Evolutionary conservation across 768 basidiomycete species (phyloP).

Genomic region (Boletus rubroflammeus): DNA sequence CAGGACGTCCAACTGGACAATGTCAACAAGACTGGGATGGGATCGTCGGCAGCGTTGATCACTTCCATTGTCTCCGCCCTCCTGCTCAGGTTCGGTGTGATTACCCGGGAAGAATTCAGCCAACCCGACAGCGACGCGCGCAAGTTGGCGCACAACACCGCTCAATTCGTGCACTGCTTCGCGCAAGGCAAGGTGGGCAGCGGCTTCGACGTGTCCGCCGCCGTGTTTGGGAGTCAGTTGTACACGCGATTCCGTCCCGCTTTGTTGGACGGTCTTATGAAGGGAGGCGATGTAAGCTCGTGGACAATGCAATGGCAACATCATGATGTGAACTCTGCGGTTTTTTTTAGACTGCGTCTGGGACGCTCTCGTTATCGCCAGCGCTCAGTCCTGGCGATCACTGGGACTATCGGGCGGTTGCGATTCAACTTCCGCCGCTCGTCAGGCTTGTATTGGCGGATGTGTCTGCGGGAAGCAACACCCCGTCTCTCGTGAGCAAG

Average conservation of each 20-base stretch:
- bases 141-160: constrained; percentile 80
- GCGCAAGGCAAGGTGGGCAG: constrained; percentile 98
- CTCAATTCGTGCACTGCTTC: constrained; percentile 92
- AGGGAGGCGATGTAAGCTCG: constrained; percentile 20
- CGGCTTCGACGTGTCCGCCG: constrained; percentile 94
- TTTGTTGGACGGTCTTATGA: constrained; percentile 29
- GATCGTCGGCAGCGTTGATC: constrained; percentile 95
- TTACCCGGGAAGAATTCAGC: constrained; percentile 49
- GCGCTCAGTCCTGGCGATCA: constrained; percentile 51
- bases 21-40: constrained; percentile 98
- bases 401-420: constrained; percentile 71
- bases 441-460: constrained; percentile 89
- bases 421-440: constrained; percentile 80
- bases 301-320: neutral
- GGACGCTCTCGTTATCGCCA: constrained; percentile 38
- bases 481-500: constrained; percentile 88
- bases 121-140: constrained; percentile 45
- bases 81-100: constrained; percentile 67
- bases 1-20: constrained; percentile 65
- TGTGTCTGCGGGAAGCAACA: constrained; percentile 94
- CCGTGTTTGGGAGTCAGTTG: constrained; percentile 90
- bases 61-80: constrained; percentile 89
- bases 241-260: constrained; percentile 85
- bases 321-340: constrained; percentile 1
- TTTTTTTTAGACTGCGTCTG: constrained; percentile 11